Evolutionary conservation across 768 basidiomycete genomes (phyloP).

Genomic region (Psilocybe tampanensis): DNA sequence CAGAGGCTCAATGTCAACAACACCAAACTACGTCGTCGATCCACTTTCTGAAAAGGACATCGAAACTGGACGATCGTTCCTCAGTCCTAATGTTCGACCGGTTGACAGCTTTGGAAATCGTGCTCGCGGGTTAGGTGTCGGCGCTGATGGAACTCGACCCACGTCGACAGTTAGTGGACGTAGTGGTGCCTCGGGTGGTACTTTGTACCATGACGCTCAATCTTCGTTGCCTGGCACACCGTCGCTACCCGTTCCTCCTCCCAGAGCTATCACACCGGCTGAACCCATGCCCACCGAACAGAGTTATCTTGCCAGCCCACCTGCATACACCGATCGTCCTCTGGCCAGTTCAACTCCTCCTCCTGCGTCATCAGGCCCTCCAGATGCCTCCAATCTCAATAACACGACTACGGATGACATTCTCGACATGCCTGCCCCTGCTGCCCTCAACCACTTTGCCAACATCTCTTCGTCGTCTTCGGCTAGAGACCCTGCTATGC

Average conservation of each 20-base stretch:
- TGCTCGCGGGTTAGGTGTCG: slow-evolving; percentile 33
- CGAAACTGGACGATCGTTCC: slow-evolving; percentile 45
- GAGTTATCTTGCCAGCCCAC: slow-evolving; percentile 22
- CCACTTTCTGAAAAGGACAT: slow-evolving; percentile 44
- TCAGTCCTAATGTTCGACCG: slow-evolving; percentile 26
- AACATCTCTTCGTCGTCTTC: slow-evolving; percentile 41
- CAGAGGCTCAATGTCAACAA: slow-evolving; percentile 21
- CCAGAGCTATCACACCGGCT: slow-evolving; percentile 50
- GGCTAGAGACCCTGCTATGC: slow-evolving; percentile 32
- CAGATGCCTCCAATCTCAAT: slow-evolving; percentile 6
- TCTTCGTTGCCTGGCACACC: slow-evolving; percentile 52
- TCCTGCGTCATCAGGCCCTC: slow-evolving; percentile 11
- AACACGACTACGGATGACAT: slow-evolving; percentile 25
- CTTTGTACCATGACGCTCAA: slow-evolving; percentile 64
- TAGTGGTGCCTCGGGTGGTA: slow-evolving; percentile 56
- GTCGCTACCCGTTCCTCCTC: slow-evolving; percentile 38
- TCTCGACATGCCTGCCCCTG: slow-evolving; percentile 49
- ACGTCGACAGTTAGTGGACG: slow-evolving; percentile 57
- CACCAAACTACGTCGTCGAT: slow-evolving; percentile 21
- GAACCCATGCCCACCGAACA: slow-evolving; percentile 22
- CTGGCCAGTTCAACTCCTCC: slow-evolving; percentile 15
- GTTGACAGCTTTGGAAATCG: slow-evolving; percentile 28
- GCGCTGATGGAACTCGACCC: slow-evolving; percentile 49
- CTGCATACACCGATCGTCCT: slow-evolving; percentile 25
- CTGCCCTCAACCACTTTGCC: slow-evolving; percentile 54